phyloP scores from a whole-genome alignment of 306 rosid species.

The Quercus engelmannii region DNA sequence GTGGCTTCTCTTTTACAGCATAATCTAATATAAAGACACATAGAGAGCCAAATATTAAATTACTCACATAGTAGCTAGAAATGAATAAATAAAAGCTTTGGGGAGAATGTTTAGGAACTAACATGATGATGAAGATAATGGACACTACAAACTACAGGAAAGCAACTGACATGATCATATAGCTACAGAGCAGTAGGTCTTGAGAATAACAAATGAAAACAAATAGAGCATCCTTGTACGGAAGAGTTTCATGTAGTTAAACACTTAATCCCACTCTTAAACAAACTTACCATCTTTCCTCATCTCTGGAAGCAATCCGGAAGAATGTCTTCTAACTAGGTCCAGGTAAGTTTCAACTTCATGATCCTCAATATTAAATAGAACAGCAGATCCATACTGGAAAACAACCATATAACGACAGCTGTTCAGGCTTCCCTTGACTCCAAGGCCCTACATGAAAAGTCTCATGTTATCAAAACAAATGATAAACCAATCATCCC shows the following conservation, averaged over 20 bases:
- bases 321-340: conserved; percentile 75
- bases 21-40: conserved; percentile 52
- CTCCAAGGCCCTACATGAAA: conserved; percentile 48
- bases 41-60: not conserved
- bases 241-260: not conserved
- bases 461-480: conserved; percentile 14
- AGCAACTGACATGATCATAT: not conserved
- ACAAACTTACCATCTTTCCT: conserved; percentile 75
- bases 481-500: not conserved
- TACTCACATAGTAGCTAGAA: not conserved
- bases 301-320: conserved; percentile 84
- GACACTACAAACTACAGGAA: not conserved
- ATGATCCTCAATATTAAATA: conserved; percentile 86
- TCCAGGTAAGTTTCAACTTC: conserved; percentile 74
- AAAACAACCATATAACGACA: conserved; percentile 72
- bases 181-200: not conserved
- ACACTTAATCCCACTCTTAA: not conserved
- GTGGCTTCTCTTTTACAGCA: conserved; percentile 85
- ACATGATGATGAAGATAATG: not conserved
- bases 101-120: not conserved
- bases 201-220: not conserved
- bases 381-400: conserved; percentile 91
- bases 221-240: not conserved
- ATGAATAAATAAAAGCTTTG: not conserved
- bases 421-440: conserved; percentile 38